Evolutionary conservation across 75 land plant genomes (phyloP), one percentile per base, ranked within the genome.

Genomic region (Pinus albicaulis): DNA sequence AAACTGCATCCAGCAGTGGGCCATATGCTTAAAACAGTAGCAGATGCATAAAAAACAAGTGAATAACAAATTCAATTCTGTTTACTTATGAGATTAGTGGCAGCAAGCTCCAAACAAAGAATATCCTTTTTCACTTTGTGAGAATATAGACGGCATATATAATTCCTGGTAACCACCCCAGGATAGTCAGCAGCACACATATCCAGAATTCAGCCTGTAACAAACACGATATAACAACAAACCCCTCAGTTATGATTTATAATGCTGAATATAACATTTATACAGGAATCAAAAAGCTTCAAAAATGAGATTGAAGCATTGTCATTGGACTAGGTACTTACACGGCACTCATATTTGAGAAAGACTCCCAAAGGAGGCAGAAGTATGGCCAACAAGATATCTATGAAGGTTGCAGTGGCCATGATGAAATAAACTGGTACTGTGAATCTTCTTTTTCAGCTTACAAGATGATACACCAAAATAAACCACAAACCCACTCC

Each of bases 311-410:
- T 38, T 6, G 16, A 22, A 44, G 76, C 1, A 2, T 17, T 38
- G 41, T 38, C 41, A 5, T 38, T 38, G 41, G 41, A 44, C 11
- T 1, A 48, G 53, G 11, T 48, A 11, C 53, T 48, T 12, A 80
- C 82, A 59, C 20, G 56, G 79, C 78, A 74, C 5, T 72, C 79
- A 44, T 56, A 81, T 61, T 60, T 81, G 65, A 81, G 83, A 70
- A 81, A 81, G 23, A 81, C 83, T 72, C 83, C 83, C 83, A 81
- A 72, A 2, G 83, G 83, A 16, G 83, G 83, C 64, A 81, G 59
- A 57, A 81, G 19, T 81, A 81, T 81, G 55, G 83, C 83, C 65
- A 81, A 20, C 26, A 81, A 22, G 24, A 81, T 63, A 7, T 81
- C 83, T 16, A 81, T 74, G 76, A 17, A 20, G 22, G 5, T 57